Base-by-base conservation (phyloP, 164 flowering plant species). In the Chloranthus sessilifolius region DNA sequence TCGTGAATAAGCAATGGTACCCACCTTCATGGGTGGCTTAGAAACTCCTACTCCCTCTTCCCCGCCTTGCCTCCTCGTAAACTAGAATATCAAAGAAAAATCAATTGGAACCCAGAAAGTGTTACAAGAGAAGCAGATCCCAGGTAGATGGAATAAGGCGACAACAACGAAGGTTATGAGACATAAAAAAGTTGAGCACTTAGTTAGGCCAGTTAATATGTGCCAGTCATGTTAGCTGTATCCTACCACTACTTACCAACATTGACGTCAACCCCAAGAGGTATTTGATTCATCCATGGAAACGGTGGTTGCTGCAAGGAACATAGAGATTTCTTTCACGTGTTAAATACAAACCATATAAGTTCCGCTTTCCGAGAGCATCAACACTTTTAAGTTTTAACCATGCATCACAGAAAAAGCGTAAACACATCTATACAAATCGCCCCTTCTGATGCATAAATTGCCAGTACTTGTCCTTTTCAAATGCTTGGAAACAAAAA, bases 121-220 rank as follows among this genome's bases (percentile, higher is more conserved):
- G 31, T 7, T 7, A 14, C 20, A 5, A 8, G 4, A 6, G 15
- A 30, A 3, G 10, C 6, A 16, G 6, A 12, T 1, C 3, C 1
- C 5, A 33, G 6, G 15, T 11, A 48, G 1, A 48, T 11, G n/a
- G n/a, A 9, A 48, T 26, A 33, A 8, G 20, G 54, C 12, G 6
- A 23, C 17, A 15, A 8, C 41, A 35, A 9, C 20, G 3, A 22
- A 36, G 4, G 4, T 9, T 5, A 12, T 29, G 14, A n/a, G 44
- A 65, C 88, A 74, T 48, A 85, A 89, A 89, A n/a, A 63, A 85
- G 77, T 68, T 82, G 82, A 34, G 82, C 94, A 68, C n/a, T n/a
- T n/a, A n/a, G n/a, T n/a, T n/a, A n/a, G n/a, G n/a, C n/a, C n/a
- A n/a, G n/a, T n/a, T n/a, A n/a, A n/a, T n/a, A n/a, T n/a, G n/a